These are phyloP conservation scores for Hepatocystis sp. DNA, from an alignment of 169 alveolate species.

Conservation along the genomic window DNA sequence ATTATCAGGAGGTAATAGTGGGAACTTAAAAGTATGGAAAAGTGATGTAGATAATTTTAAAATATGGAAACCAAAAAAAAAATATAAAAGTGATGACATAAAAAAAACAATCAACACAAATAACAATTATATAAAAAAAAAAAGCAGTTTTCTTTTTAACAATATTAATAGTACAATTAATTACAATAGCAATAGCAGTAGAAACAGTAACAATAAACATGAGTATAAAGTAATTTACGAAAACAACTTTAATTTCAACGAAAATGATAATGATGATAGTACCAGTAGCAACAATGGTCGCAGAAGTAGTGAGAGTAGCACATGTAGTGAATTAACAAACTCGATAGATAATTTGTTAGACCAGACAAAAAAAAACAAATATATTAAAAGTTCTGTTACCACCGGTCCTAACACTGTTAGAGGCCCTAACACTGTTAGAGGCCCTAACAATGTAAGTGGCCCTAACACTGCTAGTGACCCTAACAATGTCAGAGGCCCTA, in stretches of 20 bases:
- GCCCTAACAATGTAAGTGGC: too few species aligned
- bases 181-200: too few species aligned
- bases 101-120: too few species aligned
- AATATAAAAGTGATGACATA: conserved; percentile 8
- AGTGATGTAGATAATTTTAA: conserved; percentile 55
- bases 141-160: too few species aligned
- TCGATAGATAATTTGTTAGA: conserved; percentile 44
- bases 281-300: conserved; percentile 2
- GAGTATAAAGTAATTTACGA: background rate
- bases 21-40: conserved; percentile 70
- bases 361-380: conserved; percentile 36
- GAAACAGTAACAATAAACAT: background rate
- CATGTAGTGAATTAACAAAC: conserved; percentile 30
- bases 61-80: conserved; percentile 66
- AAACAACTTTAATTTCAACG: conserved; percentile 38
- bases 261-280: conserved; percentile 54
- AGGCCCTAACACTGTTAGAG: too few species aligned
- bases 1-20: conserved; percentile 68
- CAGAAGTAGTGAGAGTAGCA: conserved; percentile 17
- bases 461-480: too few species aligned
- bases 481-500: too few species aligned
- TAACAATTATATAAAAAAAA: too few species aligned
- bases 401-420: too few species aligned
- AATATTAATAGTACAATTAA: too few species aligned
- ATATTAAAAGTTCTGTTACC: conserved; percentile 26